Evolutionary conservation across 2,329 filamentous ascomycete genomes (phyloP).

Genomic region (Phialophora expanda): DNA sequence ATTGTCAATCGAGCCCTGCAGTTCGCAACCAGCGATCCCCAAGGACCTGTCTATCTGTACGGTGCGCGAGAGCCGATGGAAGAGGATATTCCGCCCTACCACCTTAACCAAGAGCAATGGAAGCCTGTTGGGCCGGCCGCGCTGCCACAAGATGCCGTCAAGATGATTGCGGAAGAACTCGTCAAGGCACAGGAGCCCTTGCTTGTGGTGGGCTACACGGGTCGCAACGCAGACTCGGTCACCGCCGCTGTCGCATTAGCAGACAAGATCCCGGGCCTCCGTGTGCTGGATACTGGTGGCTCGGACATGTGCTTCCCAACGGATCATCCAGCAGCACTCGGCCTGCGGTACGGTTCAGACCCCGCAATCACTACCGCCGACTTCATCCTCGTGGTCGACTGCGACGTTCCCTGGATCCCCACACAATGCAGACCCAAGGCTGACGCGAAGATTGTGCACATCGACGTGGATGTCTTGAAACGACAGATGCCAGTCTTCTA

Average conservation of each 20-base stretch:
- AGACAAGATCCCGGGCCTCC: constrained; percentile 54
- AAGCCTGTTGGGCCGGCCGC: constrained; percentile 71
- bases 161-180: constrained; percentile 51
- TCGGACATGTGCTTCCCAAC: constrained; percentile 59
- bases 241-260: constrained; percentile 54
- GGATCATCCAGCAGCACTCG: constrained; percentile 63
- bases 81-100: constrained; percentile 76
- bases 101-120: constrained; percentile 72
- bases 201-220: constrained; percentile 58
- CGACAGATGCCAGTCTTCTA: constrained; percentile 77
- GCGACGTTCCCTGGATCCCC: constrained; percentile 93
- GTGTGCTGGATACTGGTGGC: constrained; percentile 59
- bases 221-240: constrained; percentile 52
- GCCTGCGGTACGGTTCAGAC: constrained; percentile 75
- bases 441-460: constrained; percentile 65
- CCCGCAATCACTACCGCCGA: constrained; percentile 77
- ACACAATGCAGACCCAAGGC: constrained; percentile 68
- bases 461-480: constrained; percentile 72
- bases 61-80: constrained; percentile 84
- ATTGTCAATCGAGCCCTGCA: constrained; percentile 84
- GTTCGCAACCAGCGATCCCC: constrained; percentile 77
- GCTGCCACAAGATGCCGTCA: constrained; percentile 56
- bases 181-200: constrained; percentile 55
- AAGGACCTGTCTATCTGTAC: constrained; percentile 79
- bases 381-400: constrained; percentile 82